Evolutionary conservation across 352 stramenopile genomes (phyloP), one percentile per base, ranked within the genome.

Genomic region (Pythium vanterpoolii): DNA sequence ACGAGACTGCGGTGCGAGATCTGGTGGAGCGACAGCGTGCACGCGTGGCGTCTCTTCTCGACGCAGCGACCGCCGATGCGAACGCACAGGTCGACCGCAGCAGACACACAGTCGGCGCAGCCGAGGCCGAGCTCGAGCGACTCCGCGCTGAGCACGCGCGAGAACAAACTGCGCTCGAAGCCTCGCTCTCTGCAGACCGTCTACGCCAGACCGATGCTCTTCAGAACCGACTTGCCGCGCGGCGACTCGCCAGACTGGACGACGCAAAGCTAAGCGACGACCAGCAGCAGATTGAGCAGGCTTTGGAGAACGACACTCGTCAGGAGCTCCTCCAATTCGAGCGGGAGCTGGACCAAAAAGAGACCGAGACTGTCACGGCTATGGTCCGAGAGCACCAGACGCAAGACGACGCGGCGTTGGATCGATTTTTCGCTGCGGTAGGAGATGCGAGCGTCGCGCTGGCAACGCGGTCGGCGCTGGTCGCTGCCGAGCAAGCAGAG

Each of bases 141-240:
- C 7, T 67, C 5, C 38, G 38, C 16, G 21, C 49, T 1, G 51
- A 67, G 14, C 58, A 59, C 18, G 44, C 50, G 7, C 49, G 50
- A 1, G 59, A 47, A 6, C 24, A 51, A 19, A 34, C 13, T 10
- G 31, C 16, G 18, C 44, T 66, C 10, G 42, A 66, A n/a, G 16
- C 21, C 3, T 40, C 50, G 14, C 36, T 66, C 2, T 9, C n/a
- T n/a, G 34, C 50, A 5, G 59, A 66, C 2, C 59, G 54, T n/a
- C 5, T 7, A 18, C 13, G 14, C 3, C 34, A 33, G 14, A 24
- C 31, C n/a, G 61, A 68, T 28, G 56, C 51, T 39, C 62, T 73
- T 4, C 63, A 72, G 26, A 53, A 69, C 14, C 51, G 68, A 28
- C 55, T 80, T 21, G 48, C 49, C 14, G 44, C 59, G 1, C 68